Evolutionary conservation across 805 yeast genomes (phyloP).

Genomic region (Lipomyces kockii): DNA sequence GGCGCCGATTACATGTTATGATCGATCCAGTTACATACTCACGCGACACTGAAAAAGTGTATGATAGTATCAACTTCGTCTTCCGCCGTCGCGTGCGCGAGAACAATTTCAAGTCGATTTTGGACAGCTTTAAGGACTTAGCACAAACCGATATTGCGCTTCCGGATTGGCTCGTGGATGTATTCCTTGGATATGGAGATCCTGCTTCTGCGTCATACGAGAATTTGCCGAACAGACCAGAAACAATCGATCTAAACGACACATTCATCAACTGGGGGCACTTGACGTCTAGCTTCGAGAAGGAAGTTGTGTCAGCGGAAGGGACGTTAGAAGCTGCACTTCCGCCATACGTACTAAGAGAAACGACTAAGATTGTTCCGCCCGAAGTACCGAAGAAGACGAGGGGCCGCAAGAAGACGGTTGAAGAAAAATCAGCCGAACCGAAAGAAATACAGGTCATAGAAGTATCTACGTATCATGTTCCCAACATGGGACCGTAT

Average conservation of each 20-base stretch:
- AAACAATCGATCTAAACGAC: conserved; percentile 39
- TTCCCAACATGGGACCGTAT: conserved; percentile 36
- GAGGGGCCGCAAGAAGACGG: conserved; percentile 14
- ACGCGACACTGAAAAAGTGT: conserved; percentile 18
- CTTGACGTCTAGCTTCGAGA: conserved; percentile 33
- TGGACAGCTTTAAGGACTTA: conserved; percentile 29
- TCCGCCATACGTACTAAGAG: conserved; percentile 27
- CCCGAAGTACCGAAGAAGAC: conserved; percentile 1
- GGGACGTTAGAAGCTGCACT: conserved; percentile 23
- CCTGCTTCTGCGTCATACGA: conserved; percentile 33
- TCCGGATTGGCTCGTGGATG: conserved; percentile 48
- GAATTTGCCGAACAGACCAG: conserved; percentile 19
- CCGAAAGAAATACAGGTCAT: conserved; percentile 17
- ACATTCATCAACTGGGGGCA: conserved; percentile 41
- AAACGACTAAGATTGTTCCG: conserved; percentile 3
- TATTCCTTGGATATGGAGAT: conserved; percentile 45
- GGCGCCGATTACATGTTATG: conserved; percentile 37
- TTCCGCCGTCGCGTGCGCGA: conserved; percentile 40
- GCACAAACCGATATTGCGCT: conserved; percentile 25
- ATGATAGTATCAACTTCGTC: conserved; percentile 39
- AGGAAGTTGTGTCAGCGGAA: conserved; percentile 23
- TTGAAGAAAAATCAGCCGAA: conserved; percentile 5
- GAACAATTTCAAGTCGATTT: conserved; percentile 38
- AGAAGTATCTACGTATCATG: conserved; percentile 25
- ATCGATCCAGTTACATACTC: conserved; percentile 37